Conservation (phyloP, 257 asterid genomes). For the Solanum pinnatisectum region DNA sequence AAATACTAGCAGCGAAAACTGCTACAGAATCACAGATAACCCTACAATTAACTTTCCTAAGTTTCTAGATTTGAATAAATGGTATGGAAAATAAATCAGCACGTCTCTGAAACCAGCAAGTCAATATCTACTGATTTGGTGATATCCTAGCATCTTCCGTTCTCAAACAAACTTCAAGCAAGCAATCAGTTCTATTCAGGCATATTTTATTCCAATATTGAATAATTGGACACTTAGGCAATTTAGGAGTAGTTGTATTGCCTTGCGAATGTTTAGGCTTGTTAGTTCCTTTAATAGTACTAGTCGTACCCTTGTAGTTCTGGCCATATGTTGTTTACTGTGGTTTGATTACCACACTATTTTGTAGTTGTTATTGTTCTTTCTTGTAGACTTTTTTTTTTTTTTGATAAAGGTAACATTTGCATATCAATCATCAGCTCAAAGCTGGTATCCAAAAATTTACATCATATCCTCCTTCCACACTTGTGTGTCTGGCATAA, state of each 20-base stretch:
- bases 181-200: background rate
- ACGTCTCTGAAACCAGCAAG: background rate
- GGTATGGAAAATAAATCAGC: background rate
- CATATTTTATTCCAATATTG: background rate
- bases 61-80: background rate
- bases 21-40: background rate
- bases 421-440: too few relatives aligned
- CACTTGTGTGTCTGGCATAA: too few relatives aligned
- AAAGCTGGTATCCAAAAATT: too few relatives aligned
- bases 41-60: background rate
- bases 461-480: too few relatives aligned
- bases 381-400: background rate
- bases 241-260: background rate
- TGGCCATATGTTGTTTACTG: background rate
- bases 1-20: background rate
- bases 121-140: background rate
- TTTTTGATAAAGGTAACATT: too few relatives aligned
- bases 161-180: background rate
- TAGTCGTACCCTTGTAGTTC: background rate
- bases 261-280: background rate
- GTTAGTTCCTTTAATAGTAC: background rate
- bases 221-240: background rate
- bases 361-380: background rate
- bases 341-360: background rate
- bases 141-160: background rate